Conservation (phyloP, 2,329 filamentous ascomycete genomes). For the Lecanicillium sp. region DNA sequence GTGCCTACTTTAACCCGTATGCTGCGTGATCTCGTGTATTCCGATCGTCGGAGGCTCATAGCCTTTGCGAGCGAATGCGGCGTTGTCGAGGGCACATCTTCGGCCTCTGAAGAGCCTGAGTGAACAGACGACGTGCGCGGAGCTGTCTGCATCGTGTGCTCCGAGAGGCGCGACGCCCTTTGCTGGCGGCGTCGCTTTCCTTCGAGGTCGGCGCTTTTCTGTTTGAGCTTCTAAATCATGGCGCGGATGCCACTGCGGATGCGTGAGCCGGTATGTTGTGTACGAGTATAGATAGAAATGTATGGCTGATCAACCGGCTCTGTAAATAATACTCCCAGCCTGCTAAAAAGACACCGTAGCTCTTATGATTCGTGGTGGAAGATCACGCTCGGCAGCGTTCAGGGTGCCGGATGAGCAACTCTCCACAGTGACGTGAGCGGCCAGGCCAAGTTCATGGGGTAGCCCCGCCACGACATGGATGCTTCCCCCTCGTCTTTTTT, state of each 20-base stretch:
- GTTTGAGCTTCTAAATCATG: slow-evolving; percentile 10
- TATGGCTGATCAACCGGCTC: neutral
- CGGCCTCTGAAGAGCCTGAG: slow-evolving; percentile 31
- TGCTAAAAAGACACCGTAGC: too few relatives aligned
- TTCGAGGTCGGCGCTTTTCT: slow-evolving; percentile 1
- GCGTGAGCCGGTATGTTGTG: neutral
- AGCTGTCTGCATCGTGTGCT: slow-evolving; percentile 16
- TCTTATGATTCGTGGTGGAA: neutral
- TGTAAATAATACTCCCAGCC: too few relatives aligned
- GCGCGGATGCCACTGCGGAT: neutral
- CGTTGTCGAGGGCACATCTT: slow-evolving; percentile 33
- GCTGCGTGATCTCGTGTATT: slow-evolving; percentile 68
- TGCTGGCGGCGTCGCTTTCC: slow-evolving; percentile 1
- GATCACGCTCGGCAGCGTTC: neutral
- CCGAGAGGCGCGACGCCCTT: slow-evolving; percentile 5
- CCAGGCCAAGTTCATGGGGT: neutral
- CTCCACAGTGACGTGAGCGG: slow-evolving; percentile 9
- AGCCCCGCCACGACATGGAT: neutral
- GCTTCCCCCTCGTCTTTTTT: neutral
- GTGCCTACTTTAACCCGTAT: slow-evolving; percentile 84
- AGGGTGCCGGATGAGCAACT: slow-evolving; percentile 1
- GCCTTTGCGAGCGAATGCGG: slow-evolving; percentile 54
- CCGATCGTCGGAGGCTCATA: slow-evolving; percentile 63
- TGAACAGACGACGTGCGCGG: slow-evolving; percentile 19
- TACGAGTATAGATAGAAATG: neutral